A percentile compares a stretch with the other conserved stretches of the same genome.
Conservation (phyloP, 1,284 basidiomycete species). For the Trichosporon inkin region DNA sequence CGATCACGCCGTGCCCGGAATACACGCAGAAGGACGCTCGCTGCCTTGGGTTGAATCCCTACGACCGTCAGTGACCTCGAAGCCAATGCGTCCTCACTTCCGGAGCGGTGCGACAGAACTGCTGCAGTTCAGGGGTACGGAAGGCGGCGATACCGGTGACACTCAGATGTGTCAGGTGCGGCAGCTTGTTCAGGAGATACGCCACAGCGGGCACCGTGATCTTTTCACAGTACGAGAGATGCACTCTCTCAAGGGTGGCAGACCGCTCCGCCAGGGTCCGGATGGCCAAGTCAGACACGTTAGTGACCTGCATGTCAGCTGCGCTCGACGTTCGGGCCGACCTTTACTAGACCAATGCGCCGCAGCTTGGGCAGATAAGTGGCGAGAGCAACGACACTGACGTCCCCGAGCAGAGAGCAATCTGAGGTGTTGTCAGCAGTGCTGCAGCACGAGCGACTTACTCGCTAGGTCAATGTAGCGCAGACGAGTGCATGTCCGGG, state of each 20-base stretch:
- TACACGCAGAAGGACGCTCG: constrained; percentile 95
- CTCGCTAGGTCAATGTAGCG: constrained; percentile 97
- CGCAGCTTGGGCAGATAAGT: constrained; percentile 78
- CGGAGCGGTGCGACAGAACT: constrained; percentile 84
- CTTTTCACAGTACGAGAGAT: constrained; percentile 95
- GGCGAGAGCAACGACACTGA: constrained; percentile 88
- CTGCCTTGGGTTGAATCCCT: constrained; percentile 92
- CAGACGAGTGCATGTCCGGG: constrained; percentile 82
- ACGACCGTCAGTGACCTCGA: constrained; percentile 11
- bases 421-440: background rate
- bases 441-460: constrained; percentile 52
- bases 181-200: constrained; percentile 79
- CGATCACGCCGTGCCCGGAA: constrained; percentile 82
- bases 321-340: constrained; percentile 47
- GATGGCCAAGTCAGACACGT: constrained; percentile 89
- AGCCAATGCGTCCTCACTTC: constrained; percentile 57
- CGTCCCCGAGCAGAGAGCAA: constrained; percentile 76
- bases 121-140: constrained; percentile 75
- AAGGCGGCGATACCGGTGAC: constrained; percentile 95
- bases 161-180: constrained; percentile 88
- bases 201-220: constrained; percentile 88
- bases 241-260: constrained; percentile 86
- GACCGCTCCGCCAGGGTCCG: constrained; percentile 71
- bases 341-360: constrained; percentile 89
- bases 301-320: constrained; percentile 61